Evolutionary conservation across 495 filamentous ascomycete species (phyloP), one percentile per base, ranked within the genome.

Genomic region (Penicillium psychrofluorescens): DNA sequence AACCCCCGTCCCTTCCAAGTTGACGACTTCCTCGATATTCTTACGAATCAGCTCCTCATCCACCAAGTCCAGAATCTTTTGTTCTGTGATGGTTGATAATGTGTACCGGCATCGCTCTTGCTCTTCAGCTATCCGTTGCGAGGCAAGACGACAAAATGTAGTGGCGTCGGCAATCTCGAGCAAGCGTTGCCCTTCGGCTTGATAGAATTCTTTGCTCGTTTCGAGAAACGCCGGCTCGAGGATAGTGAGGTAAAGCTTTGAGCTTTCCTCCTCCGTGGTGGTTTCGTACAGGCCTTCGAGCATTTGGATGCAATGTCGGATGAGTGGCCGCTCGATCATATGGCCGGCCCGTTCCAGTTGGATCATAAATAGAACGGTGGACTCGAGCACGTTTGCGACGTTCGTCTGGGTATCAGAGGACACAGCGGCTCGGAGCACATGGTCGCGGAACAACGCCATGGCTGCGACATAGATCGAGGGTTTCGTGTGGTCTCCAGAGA

Each of bases 331-430:
- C 59, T 97, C 84, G 46, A 97, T 90, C 8, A 89, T 80, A 49
- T 97, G 89, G 10, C 90, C 94, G 34, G 87, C 84, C 27, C 94
- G 73, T 55, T 96, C 92, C 77, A 95, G 85, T 38, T 86, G 83
- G 44, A 99, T 84, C 71, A 95, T 86, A 50, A 95, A 90, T 0
- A 97, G 72, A 29, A 95, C 76, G 6, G 95, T 87, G 6, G 80
- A 80, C 50, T 84, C 87, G 16, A 97, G 71, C 11, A 95, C 71
- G 34, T 80, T 73, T 29, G 82, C 81, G 2, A 92, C 76, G 0
- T 56, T 65, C 1, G 63, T 49, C 4, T 67, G 46, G 28, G 74
- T 64, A 11, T 76, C 66, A 4, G 70, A 53, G 8, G 62, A 66
- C 7, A 73, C 59, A 0, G 71, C 58, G 9, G 78, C 71, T 4